phyloP scores from a whole-genome alignment of 352 stramenopile genomes.

The Halophytophthora batemanensis region DNA sequence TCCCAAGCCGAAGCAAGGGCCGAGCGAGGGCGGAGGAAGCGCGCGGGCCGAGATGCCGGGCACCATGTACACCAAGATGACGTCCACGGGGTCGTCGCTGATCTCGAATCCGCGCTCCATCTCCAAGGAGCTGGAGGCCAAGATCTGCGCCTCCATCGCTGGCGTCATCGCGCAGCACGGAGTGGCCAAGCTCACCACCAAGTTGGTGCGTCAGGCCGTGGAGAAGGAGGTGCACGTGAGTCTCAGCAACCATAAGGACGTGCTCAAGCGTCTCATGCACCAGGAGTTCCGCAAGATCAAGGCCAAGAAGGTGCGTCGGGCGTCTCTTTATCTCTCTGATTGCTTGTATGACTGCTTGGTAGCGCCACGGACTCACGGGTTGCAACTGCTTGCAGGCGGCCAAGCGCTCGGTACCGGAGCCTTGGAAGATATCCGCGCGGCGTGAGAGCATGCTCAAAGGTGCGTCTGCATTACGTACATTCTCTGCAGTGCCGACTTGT shows the following conservation, averaged over 20 bases:
- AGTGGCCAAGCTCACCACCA: slow-evolving; percentile 65
- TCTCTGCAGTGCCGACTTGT: not conserved
- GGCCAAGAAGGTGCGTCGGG: slow-evolving; percentile 44
- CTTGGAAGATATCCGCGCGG: slow-evolving; percentile 58
- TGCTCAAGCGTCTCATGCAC: slow-evolving; percentile 88
- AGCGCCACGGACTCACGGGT: not conserved
- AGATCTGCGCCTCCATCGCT: slow-evolving; percentile 72
- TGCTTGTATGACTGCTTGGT: too few relatives aligned
- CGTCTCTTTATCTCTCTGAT: not conserved
- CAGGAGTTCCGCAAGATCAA: slow-evolving; percentile 80
- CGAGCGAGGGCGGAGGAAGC: not conserved
- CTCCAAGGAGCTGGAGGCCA: slow-evolving; percentile 77
- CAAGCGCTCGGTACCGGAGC: slow-evolving; percentile 46
- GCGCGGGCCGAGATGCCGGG: slow-evolving; percentile 27
- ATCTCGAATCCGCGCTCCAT: slow-evolving; percentile 76
- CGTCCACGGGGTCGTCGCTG: slow-evolving; percentile 57
- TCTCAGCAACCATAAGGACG: slow-evolving; percentile 84
- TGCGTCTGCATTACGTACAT: not conserved
- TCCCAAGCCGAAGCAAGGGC: not conserved
- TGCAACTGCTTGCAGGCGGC: slow-evolving; percentile 23
- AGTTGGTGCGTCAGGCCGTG: slow-evolving; percentile 78
- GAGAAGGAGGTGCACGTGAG: slow-evolving; percentile 86
- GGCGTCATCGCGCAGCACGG: slow-evolving; percentile 64
- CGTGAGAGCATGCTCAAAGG: slow-evolving; percentile 43
- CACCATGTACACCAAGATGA: slow-evolving; percentile 83